A percentile compares a stretch with the other conserved stretches of the same genome.
These are phyloP conservation scores for Mortierella alpina DNA, from an alignment of 192 early-diverging fungal genomes.

Conservation along the genomic window DNA sequence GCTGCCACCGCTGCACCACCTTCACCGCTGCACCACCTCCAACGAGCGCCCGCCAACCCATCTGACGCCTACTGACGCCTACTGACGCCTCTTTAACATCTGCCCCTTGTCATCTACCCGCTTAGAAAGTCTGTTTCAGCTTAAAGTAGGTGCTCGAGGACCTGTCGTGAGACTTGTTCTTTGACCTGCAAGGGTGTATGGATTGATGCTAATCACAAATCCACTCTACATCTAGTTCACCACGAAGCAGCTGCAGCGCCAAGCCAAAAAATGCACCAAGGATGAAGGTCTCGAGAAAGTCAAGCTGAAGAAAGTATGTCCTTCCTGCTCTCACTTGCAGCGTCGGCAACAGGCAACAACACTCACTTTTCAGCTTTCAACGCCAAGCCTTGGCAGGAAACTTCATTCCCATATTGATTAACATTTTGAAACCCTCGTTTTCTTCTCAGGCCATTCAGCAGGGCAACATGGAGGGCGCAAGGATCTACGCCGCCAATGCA, in stretches of 20 bases:
- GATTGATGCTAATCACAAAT: neutral
- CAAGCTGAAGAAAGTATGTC: constrained; percentile 88
- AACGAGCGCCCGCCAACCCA: neutral
- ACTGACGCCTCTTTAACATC: neutral
- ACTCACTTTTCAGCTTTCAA: neutral
- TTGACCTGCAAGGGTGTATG: too few relatives aligned
- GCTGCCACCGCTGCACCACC: too few relatives aligned
- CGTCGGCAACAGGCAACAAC: neutral
- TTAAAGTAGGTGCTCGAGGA: constrained; percentile 26
- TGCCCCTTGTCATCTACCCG: neutral
- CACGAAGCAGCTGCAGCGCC: constrained; percentile 87
- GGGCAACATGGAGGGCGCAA: constrained; percentile 92
- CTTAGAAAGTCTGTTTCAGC: constrained; percentile 45
- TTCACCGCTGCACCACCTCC: too few relatives aligned
- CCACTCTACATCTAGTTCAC: constrained; percentile 74
- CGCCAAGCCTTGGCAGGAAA: neutral
- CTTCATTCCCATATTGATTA: neutral
- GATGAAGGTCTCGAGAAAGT: constrained; percentile 83
- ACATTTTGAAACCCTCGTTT: too few relatives aligned
- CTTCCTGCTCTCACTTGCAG: neutral
- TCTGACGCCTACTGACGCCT: neutral
- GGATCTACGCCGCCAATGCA: constrained; percentile 93
- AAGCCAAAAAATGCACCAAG: constrained; percentile 87
- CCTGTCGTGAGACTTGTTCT: neutral
- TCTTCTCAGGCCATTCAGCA: constrained; percentile 84